These are phyloP conservation scores for Emmonsiellopsis sp. DNA, from an alignment of 2,329 filamentous ascomycete species.

Conservation along the genomic window DNA sequence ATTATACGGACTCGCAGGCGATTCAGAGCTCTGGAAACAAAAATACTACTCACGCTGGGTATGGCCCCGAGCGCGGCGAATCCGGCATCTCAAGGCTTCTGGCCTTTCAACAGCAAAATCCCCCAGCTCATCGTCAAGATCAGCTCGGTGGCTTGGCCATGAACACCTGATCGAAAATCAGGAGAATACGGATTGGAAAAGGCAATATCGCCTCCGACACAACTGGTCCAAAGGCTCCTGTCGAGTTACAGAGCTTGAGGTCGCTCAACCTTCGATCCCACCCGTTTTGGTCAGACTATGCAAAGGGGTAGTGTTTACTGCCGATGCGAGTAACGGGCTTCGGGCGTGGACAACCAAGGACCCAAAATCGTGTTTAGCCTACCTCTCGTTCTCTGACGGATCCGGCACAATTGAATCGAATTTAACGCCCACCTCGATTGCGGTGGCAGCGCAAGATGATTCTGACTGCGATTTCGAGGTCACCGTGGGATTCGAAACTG, in stretches of 20 bases:
- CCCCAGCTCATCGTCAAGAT: conserved; percentile 43
- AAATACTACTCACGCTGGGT: conserved; percentile 85
- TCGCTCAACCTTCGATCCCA: conserved; percentile 47
- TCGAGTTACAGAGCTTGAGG: conserved; percentile 65
- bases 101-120: conserved; percentile 17
- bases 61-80: conserved; percentile 64
- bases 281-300: conserved; percentile 65
- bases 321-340: conserved; percentile 58
- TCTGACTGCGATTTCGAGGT: conserved; percentile 46
- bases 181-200: conserved; percentile 65
- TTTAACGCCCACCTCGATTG: conserved; percentile 50
- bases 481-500: conserved; percentile 61
- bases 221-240: conserved; percentile 85
- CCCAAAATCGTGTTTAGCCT: conserved; percentile 51
- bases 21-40: conserved; percentile 84
- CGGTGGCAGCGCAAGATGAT: conserved; percentile 36
- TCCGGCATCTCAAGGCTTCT: conserved; percentile 54
- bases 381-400: conserved; percentile 19
- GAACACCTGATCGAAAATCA: conserved; percentile 44
- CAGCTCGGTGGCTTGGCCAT: conserved; percentile 55
- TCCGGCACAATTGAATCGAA: conserved; percentile 44
- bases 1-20: conserved; percentile 61
- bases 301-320: conserved; percentile 69
- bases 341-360: conserved; percentile 66
- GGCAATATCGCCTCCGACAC: conserved; percentile 75